These are phyloP conservation scores for Russula virescens DNA, from an alignment of 768 basidiomycete genomes.

Conservation along the genomic window DNA sequence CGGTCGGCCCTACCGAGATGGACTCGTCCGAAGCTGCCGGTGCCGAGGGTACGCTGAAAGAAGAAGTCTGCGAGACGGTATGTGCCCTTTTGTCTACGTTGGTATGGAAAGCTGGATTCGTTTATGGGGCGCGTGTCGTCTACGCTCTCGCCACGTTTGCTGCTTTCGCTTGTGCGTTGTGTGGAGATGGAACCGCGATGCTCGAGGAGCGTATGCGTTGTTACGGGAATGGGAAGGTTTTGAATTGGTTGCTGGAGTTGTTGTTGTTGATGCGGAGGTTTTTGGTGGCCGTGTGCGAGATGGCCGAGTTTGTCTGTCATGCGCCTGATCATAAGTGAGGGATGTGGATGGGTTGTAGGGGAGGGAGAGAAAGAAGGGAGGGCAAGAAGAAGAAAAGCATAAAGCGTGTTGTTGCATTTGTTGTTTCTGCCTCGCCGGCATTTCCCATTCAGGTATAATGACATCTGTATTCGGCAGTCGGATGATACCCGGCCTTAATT, in stretches of 20 bases:
- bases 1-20: constrained; percentile 56
- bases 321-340: constrained; percentile 29
- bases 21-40: constrained; percentile 97
- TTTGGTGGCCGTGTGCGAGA: constrained; percentile 25
- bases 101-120: constrained; percentile 28
- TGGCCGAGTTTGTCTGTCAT: constrained; percentile 33
- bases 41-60: constrained; percentile 80
- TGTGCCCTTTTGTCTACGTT: constrained; percentile 51
- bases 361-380: not conserved
- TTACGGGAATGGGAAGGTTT: constrained; percentile 17
- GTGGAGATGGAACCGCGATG: constrained; percentile 67
- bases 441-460: constrained; percentile 19
- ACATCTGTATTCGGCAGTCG: constrained; percentile 10
- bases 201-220: constrained; percentile 30
- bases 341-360: too few species aligned
- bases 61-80: constrained; percentile 75
- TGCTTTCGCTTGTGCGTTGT: constrained; percentile 53
- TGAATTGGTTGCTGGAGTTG: constrained; percentile 23
- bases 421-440: not conserved
- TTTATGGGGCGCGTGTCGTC: constrained; percentile 15
- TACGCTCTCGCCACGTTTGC: constrained; percentile 38
- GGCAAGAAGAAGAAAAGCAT: not conserved
- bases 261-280: constrained; percentile 18
- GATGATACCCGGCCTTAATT: not conserved
- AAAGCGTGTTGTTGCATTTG: not conserved